A percentile compares a stretch with the other conserved stretches of the same genome.
Conservation (phyloP, 306 rosid species). For the Quercus glauca region DNA sequence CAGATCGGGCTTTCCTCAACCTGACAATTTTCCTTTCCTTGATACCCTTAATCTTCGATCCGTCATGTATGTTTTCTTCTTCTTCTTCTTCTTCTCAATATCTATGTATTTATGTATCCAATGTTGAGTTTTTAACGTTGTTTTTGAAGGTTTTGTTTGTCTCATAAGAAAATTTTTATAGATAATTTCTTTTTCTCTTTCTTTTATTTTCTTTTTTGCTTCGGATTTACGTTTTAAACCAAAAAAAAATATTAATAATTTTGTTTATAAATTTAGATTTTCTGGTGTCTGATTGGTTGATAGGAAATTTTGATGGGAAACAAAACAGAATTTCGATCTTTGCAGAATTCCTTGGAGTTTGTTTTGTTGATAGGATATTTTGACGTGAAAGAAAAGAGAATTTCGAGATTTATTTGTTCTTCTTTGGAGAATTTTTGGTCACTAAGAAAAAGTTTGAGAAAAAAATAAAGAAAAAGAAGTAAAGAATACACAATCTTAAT, state of each 20-base stretch:
- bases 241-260: no score
- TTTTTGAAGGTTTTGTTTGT: no score
- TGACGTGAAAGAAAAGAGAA: no score
- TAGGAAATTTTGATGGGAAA: background rate
- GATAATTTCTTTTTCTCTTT: no score
- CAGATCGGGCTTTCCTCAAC: conserved; percentile 76
- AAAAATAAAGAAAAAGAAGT: background rate
- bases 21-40: conserved; percentile 68
- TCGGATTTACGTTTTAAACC: no score
- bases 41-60: conserved; percentile 69
- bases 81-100: background rate
- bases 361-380: background rate
- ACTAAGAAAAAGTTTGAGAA: background rate
- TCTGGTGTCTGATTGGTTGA: background rate
- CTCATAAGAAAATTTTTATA: no score
- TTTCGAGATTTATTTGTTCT: background rate
- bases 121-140: background rate
- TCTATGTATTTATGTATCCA: background rate
- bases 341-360: background rate
- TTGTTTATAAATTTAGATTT: background rate
- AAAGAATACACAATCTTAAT: background rate
- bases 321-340: background rate
- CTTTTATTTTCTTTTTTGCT: no score
- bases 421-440: background rate
- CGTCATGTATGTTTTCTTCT: conserved; percentile 50